phyloP scores from a whole-genome alignment of 345 rosid species.

The Corchorus capsularis region DNA sequence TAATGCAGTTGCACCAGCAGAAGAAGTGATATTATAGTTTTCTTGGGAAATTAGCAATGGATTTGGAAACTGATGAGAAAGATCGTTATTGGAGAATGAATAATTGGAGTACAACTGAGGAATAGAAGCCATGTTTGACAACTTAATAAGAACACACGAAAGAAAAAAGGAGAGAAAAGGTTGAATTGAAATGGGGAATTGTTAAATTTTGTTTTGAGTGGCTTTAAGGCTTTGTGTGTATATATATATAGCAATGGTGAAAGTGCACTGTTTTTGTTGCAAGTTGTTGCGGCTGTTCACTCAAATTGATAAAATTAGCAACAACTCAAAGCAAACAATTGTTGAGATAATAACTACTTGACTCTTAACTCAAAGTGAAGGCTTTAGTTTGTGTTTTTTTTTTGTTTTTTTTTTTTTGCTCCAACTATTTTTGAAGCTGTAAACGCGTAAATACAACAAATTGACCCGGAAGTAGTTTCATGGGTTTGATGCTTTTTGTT shows the following conservation, averaged over 20 bases:
- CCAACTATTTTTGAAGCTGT: neutral
- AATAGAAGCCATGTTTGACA: neutral
- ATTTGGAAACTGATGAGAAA: constrained; percentile 4
- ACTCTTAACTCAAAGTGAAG: neutral
- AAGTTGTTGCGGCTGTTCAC: constrained; percentile 7
- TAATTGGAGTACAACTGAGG: neutral
- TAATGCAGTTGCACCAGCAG: neutral
- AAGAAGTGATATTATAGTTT: neutral
- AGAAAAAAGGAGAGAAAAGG: neutral
- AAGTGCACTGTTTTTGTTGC: neutral
- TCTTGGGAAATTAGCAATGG: constrained; percentile 4
- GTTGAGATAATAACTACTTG: neutral
- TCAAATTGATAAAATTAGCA: neutral
- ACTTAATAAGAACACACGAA: too few species aligned
- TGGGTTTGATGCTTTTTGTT: neutral
- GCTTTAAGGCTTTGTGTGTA: neutral
- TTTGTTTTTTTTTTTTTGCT: too few species aligned
- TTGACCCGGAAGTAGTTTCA: neutral
- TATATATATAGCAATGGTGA: neutral
- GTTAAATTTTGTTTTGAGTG: neutral
- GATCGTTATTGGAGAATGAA: constrained; percentile 10
- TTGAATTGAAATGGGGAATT: neutral
- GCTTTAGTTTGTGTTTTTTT: neutral
- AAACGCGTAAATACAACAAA: neutral
- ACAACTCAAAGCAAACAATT: neutral